Evolutionary conservation across 441 rosid genomes (phyloP).

Genomic region (Arabidopsis hybrid): DNA sequence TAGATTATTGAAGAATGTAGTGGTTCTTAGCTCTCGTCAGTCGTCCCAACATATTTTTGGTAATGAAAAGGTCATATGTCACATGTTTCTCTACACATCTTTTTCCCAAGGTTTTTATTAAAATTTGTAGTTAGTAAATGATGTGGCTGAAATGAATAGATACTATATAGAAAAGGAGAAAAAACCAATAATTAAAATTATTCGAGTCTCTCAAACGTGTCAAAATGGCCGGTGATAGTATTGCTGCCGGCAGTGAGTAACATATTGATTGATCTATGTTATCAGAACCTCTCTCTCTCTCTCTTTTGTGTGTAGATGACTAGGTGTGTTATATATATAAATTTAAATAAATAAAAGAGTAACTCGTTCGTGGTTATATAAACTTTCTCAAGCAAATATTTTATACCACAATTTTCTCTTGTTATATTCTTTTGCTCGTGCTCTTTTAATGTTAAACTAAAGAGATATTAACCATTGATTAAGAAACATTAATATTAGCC

Average conservation of each 20-base stretch:
- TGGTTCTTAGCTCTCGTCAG: neutral
- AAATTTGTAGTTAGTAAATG: neutral
- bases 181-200: neutral
- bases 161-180: neutral
- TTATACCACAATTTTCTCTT: neutral
- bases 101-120: neutral
- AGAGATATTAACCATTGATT: neutral
- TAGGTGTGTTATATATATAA: neutral
- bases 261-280: neutral
- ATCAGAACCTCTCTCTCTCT: neutral
- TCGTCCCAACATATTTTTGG: neutral
- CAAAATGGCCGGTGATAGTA: slow-evolving; percentile 18
- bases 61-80: slow-evolving; percentile 1
- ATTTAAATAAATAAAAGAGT: too few relatives aligned
- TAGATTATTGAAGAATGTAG: neutral
- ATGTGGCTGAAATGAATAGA: neutral
- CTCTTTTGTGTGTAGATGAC: neutral
- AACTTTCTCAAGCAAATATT: neutral
- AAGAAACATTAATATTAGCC: neutral
- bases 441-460: neutral
- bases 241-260: slow-evolving; percentile 24
- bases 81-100: slow-evolving; percentile 8
- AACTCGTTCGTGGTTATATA: neutral
- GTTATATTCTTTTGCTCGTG: neutral
- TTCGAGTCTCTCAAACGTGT: neutral